phyloP scores from a whole-genome alignment of 2,329 filamentous ascomycete genomes.

The Cryphonectria naterciae region DNA sequence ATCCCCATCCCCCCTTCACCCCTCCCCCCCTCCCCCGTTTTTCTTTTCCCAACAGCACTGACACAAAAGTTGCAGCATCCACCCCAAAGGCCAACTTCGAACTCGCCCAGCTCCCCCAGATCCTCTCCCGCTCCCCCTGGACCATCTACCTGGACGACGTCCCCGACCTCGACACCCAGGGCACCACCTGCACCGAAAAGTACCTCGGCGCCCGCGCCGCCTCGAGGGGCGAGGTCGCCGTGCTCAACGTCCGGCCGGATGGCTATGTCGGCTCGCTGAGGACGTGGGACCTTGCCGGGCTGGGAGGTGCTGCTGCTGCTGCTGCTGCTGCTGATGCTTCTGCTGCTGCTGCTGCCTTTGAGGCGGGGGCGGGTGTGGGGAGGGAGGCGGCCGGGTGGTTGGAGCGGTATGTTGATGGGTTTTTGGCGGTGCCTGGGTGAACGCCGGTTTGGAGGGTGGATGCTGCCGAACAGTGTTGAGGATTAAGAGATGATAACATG shows the following conservation, averaged over 20 bases:
- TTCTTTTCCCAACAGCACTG: not conserved
- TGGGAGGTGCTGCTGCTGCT: constrained; percentile 35
- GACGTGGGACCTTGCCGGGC: constrained; percentile 54
- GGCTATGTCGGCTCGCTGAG: constrained; percentile 71
- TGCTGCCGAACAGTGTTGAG: too few relatives aligned
- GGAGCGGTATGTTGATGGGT: constrained; percentile 58
- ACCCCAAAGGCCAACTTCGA: constrained; percentile 67
- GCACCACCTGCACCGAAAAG: constrained; percentile 64
- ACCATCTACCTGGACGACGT: constrained; percentile 74
- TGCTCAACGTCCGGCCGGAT: constrained; percentile 72
- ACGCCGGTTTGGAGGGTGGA: too few relatives aligned
- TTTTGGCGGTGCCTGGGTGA: constrained; percentile 51
- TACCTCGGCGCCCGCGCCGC: constrained; percentile 63
- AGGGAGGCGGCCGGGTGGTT: constrained; percentile 57
- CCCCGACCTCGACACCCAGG: constrained; percentile 57
- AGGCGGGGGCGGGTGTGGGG: constrained; percentile 1
- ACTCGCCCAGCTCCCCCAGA: constrained; percentile 64
- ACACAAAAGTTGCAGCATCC: constrained; percentile 45
- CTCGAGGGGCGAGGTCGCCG: constrained; percentile 56
- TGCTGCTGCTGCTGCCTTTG: too few relatives aligned
- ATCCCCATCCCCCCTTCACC: not conserved
- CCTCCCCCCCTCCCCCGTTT: not conserved
- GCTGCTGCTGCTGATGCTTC: not conserved
- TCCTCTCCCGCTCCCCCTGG: constrained; percentile 69
- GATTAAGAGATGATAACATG: not conserved